Conservation (phyloP, 345 rosid species). For the Boechera stricta region DNA sequence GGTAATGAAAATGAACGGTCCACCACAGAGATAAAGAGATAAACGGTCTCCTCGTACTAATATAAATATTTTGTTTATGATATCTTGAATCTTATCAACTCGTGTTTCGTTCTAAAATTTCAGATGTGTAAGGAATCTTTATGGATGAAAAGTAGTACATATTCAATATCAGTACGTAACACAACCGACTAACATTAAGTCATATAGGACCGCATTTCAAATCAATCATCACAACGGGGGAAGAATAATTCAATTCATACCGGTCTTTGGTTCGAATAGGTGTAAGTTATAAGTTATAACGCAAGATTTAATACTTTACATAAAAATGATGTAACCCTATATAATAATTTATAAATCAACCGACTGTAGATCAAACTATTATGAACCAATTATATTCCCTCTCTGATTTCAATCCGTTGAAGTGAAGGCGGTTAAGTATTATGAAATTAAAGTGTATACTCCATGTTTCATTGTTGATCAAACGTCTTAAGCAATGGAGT, state of each 20-base stretch:
- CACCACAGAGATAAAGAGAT: too few relatives aligned
- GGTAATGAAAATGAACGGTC: not conserved
- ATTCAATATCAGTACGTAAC: conserved; percentile 4
- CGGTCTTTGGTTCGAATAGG: conserved; percentile 1
- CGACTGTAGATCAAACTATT: not conserved
- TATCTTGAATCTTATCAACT: not conserved
- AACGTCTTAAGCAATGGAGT: too few relatives aligned
- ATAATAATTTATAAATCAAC: not conserved
- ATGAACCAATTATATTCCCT: not conserved
- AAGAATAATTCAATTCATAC: conserved; percentile 35
- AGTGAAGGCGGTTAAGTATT: too few relatives aligned
- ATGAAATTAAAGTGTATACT: too few relatives aligned
- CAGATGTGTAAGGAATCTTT: conserved; percentile 1
- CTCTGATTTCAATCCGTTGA: too few relatives aligned
- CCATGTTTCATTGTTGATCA: too few relatives aligned
- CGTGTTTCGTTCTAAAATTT: not conserved
- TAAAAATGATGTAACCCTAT: not conserved
- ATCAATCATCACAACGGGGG: conserved; percentile 3
- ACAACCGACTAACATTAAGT: conserved; percentile 12
- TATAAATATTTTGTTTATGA: not conserved
- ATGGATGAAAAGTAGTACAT: not conserved
- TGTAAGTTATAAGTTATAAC: not conserved
- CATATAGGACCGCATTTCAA: conserved; percentile 21
- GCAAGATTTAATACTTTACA: not conserved
- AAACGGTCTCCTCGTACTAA: not conserved